A percentile compares a stretch with the other conserved stretches of the same genome.
These are phyloP conservation scores for Cladorrhinum sp. DNA, from an alignment of 2,329 filamentous ascomycete genomes.

Conservation along the genomic window DNA sequence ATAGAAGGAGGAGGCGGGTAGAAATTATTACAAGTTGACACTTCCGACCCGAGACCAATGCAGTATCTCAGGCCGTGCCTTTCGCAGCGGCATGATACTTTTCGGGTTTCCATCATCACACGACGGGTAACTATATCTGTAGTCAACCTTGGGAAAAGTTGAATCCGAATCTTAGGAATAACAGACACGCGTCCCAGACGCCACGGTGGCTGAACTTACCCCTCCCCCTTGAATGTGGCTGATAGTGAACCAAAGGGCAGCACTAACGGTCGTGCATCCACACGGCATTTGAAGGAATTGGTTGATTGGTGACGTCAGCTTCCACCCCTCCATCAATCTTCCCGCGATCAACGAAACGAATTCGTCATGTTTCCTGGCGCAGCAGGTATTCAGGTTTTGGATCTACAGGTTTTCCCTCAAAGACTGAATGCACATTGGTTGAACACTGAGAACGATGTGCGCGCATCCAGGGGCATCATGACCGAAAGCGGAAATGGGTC, in stretches of 20 bases:
- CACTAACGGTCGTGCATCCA: neutral
- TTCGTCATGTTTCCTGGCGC: neutral
- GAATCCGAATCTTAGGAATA: neutral
- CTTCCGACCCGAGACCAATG: neutral
- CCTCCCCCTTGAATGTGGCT: neutral
- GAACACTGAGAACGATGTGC: too few species aligned
- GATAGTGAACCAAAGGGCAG: neutral
- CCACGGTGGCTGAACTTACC: neutral
- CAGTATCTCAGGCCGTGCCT: neutral
- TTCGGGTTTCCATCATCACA: neutral
- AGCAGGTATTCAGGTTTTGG: neutral
- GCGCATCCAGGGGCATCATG: neutral
- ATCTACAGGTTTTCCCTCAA: neutral
- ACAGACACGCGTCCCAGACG: neutral
- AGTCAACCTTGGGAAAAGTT: too few species aligned
- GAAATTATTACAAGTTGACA: neutral
- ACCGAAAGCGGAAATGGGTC: neutral
- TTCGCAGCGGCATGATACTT: neutral
- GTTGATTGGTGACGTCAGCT: neutral
- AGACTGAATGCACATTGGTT: neutral
- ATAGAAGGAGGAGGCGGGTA: neutral
- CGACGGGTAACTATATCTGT: neutral
- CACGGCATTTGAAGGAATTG: neutral
- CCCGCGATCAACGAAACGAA: neutral
- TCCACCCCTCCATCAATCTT: neutral